Conservation (phyloP, 495 filamentous ascomycete genomes). For the Annulohypoxylon stygium region DNA sequence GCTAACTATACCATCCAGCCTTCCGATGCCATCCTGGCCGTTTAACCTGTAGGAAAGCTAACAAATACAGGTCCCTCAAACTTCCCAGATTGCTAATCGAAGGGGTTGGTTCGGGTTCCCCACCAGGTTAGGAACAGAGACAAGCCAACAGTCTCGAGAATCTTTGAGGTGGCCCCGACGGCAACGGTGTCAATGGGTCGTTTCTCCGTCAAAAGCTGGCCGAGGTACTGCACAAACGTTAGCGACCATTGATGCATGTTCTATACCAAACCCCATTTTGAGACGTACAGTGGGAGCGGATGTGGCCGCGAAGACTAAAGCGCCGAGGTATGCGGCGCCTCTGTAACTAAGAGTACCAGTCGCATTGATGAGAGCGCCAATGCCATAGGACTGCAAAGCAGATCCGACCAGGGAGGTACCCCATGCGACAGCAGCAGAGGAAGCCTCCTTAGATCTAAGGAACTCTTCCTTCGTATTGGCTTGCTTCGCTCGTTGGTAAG, state of each 20-base stretch:
- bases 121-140: slow-evolving; percentile 95
- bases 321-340: slow-evolving; percentile 93
- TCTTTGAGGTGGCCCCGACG: slow-evolving; percentile 81
- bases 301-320: slow-evolving; percentile 90
- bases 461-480: slow-evolving; percentile 98
- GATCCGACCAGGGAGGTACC: slow-evolving; percentile 90
- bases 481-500: slow-evolving; percentile 91
- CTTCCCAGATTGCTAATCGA: slow-evolving; percentile 61
- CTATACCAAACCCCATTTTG: neutral
- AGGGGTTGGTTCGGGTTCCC: slow-evolving; percentile 92
- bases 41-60: slow-evolving; percentile 33
- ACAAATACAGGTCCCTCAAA: slow-evolving; percentile 39
- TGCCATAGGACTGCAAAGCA: slow-evolving; percentile 91
- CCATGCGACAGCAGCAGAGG: slow-evolving; percentile 87
- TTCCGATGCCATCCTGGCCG: neutral
- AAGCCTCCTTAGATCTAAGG: slow-evolving; percentile 90
- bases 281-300: slow-evolving; percentile 85
- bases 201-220: slow-evolving; percentile 90
- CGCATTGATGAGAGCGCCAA: slow-evolving; percentile 94
- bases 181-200: slow-evolving; percentile 90
- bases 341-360: slow-evolving; percentile 95
- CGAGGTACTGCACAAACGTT: slow-evolving; percentile 73
- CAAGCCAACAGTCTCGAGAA: slow-evolving; percentile 93
- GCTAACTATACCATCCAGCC: slow-evolving; percentile 6
- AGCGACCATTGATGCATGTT: neutral